phyloP scores from a whole-genome alignment of 2,329 filamentous ascomycete genomes.

The Plectosphaerella cucumerina region DNA sequence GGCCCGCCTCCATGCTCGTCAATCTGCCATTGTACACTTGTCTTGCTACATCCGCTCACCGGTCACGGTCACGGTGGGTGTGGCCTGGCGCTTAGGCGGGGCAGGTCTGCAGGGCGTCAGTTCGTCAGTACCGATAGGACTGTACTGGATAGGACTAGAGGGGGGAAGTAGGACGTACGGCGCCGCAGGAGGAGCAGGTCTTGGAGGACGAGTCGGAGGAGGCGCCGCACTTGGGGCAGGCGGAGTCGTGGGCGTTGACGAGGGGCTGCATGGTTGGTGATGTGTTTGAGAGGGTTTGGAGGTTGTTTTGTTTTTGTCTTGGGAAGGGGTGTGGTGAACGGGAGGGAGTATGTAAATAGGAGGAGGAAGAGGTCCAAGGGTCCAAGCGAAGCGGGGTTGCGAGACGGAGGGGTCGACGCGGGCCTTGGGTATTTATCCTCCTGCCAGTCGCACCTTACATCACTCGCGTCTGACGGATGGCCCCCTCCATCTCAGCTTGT shows the following conservation, averaged over 20 bases:
- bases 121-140: too few species aligned
- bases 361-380: neutral
- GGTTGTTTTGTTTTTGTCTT: neutral
- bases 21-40: neutral
- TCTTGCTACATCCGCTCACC: conserved; percentile 3
- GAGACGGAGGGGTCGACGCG: neutral
- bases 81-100: conserved; percentile 17
- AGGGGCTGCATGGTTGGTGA: conserved; percentile 16
- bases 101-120: conserved; percentile 21
- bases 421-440: conserved; percentile 1
- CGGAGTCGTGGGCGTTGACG: conserved; percentile 30
- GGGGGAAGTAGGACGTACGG: conserved; percentile 36
- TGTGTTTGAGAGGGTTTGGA: neutral
- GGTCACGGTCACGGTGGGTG: conserved; percentile 5
- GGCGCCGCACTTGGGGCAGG: conserved; percentile 55
- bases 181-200: conserved; percentile 52
- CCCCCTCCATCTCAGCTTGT: neutral
- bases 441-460: neutral
- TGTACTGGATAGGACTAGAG: neutral
- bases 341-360: neutral
- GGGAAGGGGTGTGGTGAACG: neutral
- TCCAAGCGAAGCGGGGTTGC: neutral
- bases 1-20: neutral
- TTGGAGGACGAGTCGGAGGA: conserved; percentile 40
- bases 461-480: too few species aligned